Base-by-base conservation (phyloP, 192 early-diverging fungal species). In the Chytriomyces sp. region DNA sequence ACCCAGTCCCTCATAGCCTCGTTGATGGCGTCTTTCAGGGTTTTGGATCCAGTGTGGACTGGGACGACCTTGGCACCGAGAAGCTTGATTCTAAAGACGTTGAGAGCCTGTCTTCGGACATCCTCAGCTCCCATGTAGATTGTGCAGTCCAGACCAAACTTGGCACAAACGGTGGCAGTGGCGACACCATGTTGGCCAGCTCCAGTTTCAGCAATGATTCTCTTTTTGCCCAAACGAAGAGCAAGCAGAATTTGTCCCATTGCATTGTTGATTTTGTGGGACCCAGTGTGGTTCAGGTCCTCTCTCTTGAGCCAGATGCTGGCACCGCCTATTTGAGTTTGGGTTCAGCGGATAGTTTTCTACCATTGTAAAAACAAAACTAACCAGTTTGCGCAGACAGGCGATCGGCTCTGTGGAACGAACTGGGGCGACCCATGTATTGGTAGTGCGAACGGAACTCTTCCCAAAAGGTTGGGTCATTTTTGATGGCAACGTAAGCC, bases 1-100 rank as follows among this genome's bases (percentile, higher is more conserved):
- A 97, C 95, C 96, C 96, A 97, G 83, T 99, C 96, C 76, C 97
- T 90, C 94, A 98, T 94, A 24, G 97, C 97, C 82, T 97, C 97
- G 81, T 99, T 99, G 79, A 98, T 92, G 50, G 97, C 97, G 86
- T 99, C 97, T 85, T 99, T 99, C 69, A 98, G 90, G 6, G 96
- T 98, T 74, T 82, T 79, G 61, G 90, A 90, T 28, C 94, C 94
- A 43, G 89, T 88, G 72, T 66, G 44, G 18, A 95, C 95, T 26
- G 95, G 89, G 24, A 99, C 86, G 43, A 99, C 96, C 46, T 90
- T 92, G 45, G 94, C 97, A 69, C 97, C 97, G 65, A 99, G 85
- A 81, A 98, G 87, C 61, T 89, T 87, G 82, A 99, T 99, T 61
- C 97, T 88, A 87, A 98, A 98, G 2, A 99, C 96, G 76, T 99